Evolutionary conservation across 139 green algal species (phyloP), one percentile per base, ranked within the genome.

Genomic region (Dunaliella sp.): DNA sequence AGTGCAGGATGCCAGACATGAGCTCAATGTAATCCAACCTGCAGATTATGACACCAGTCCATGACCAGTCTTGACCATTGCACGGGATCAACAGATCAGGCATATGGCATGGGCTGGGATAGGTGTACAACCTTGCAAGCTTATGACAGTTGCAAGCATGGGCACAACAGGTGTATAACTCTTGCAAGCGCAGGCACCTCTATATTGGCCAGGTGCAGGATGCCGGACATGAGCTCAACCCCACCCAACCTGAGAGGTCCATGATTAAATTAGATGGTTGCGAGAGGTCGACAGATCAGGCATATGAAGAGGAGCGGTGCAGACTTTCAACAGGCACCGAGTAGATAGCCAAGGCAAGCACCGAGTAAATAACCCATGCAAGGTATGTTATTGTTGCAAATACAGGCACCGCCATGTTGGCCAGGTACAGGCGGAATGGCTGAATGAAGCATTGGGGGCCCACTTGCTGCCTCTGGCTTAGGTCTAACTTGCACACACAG

Each of bases 21-120:
- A n/a, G n/a, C n/a, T 92, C 89, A 21, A 95, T 30, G 38, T 36
- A 85, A 35, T 77, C 90, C 36, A 79, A 84, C 32, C 88, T 89
- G 80, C 37, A n/a, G n/a, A n/a, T n/a, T n/a, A n/a, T n/a, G n/a
- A n/a, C n/a, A n/a, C n/a, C n/a, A n/a, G n/a, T n/a, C n/a, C n/a
- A 76, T 80, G 75, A 35, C 25, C 75, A 80, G 7, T 21, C 75
- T 36, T 31, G 75, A 31, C 58, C 24, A 21, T n/a, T 74, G 58
- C 58, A n/a, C 74, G 74, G 33, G 33, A 3, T 36, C 31, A 25
- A 79, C 22, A 79, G 16, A 31, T 16, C 74, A 79, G 24, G 3
- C 22, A 79, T 79, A 30, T 25, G 16, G 24, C 24, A 79, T 16
- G 26, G 33, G 26, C 74, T 36, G 3, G 26, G 3, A 35, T 26